These are phyloP conservation scores for Cornus controversa DNA, from an alignment of 148 eudicot species.

Conservation along the genomic window DNA sequence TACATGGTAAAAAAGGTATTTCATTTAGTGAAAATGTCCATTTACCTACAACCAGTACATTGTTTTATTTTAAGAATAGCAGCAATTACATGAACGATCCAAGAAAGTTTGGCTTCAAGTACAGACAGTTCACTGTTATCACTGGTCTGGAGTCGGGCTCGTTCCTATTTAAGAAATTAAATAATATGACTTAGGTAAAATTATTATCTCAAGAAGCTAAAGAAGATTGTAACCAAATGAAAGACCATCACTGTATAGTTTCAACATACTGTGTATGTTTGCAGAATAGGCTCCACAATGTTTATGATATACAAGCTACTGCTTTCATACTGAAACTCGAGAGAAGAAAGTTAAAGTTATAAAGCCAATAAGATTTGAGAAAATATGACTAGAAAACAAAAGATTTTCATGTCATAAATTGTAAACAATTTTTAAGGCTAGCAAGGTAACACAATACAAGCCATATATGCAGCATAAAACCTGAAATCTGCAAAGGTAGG, in stretches of 20 bases:
- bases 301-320: constrained; percentile 60
- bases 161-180: constrained; percentile 39
- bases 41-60: constrained; percentile 58
- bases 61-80: constrained; percentile 65
- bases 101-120: constrained; percentile 82
- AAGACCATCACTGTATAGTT: not conserved
- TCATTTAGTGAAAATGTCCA: not conserved
- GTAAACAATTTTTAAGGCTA: not conserved
- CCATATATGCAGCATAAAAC: constrained; percentile 30
- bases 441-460: not conserved
- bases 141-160: constrained; percentile 52
- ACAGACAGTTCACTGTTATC: constrained; percentile 48
- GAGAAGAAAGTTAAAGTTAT: constrained; percentile 8
- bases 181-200: not conserved
- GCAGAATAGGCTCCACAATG: constrained; percentile 71
- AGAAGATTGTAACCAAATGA: not conserved
- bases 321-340: constrained; percentile 63
- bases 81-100: constrained; percentile 90
- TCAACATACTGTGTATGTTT: constrained; percentile 66
- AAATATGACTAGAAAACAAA: not conserved
- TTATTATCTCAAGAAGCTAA: not conserved
- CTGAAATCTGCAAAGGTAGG: constrained; percentile 83
- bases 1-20: not conserved
- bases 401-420: not conserved
- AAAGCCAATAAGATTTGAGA: not conserved